phyloP scores from a whole-genome alignment of 805 yeast species.

The Kuraishia cidri region DNA sequence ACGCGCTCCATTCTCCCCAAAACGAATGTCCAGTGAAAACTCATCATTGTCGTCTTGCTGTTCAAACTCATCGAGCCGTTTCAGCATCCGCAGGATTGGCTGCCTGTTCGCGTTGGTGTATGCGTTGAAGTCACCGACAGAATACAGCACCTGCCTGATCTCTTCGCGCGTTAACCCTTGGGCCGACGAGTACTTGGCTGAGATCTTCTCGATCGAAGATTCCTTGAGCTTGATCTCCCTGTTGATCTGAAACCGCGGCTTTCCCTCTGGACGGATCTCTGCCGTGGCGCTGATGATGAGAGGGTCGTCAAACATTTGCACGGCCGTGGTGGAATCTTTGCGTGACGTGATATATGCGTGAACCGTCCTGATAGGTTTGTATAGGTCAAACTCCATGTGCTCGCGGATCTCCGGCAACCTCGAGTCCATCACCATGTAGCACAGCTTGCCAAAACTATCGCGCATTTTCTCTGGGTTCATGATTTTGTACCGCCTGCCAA shows the following conservation, averaged over 20 bases:
- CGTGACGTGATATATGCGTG: constrained; percentile 32
- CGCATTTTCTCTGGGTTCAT: constrained; percentile 82
- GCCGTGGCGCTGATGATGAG: constrained; percentile 55
- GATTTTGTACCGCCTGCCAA: constrained; percentile 73
- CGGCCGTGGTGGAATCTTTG: constrained; percentile 22
- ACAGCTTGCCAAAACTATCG: constrained; percentile 68
- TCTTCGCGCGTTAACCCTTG: constrained; percentile 45
- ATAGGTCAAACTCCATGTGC: constrained; percentile 68
- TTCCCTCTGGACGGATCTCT: constrained; percentile 54
- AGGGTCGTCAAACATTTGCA: constrained; percentile 46
- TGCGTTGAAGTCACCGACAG: constrained; percentile 73
- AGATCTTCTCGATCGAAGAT: constrained; percentile 53
- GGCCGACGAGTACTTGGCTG: constrained; percentile 33
- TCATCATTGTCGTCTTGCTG: constrained; percentile 28
- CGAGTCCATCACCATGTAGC: constrained; percentile 84
- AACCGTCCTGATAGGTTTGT: constrained; percentile 64
- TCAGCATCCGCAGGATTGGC: constrained; percentile 58
- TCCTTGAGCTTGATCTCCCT: constrained; percentile 60
- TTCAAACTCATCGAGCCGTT: constrained; percentile 38
- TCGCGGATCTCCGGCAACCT: constrained; percentile 60
- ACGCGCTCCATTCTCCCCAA: constrained; percentile 62
- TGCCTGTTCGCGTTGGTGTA: constrained; percentile 60
- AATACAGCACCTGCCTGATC: constrained; percentile 63
- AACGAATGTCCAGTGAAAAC: constrained; percentile 51
- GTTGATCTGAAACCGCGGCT: constrained; percentile 42